Conservation (phyloP, 1,284 basidiomycete species). For the Porogramme epimiltina region DNA sequence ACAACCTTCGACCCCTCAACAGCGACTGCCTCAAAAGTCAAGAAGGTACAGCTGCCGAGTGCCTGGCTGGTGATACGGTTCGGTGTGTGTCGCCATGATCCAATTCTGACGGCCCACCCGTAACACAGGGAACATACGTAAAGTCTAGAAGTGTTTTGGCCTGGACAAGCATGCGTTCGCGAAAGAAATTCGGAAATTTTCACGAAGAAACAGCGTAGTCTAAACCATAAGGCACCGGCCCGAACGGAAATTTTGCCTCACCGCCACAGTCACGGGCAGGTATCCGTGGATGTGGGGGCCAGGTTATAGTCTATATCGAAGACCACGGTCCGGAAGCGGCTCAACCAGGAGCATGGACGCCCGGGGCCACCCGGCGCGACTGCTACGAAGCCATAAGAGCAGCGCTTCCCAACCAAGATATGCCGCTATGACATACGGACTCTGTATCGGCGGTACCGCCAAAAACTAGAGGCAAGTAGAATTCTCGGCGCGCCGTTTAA, state of each 20-base stretch:
- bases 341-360: too few species aligned
- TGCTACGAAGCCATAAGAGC: too few species aligned
- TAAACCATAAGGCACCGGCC: neutral
- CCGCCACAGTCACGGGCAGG: neutral
- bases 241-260: neutral
- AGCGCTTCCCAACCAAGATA: too few species aligned
- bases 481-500: too few species aligned
- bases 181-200: neutral
- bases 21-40: slow-evolving; percentile 16
- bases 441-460: too few species aligned
- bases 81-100: neutral
- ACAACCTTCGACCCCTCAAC: slow-evolving; percentile 15
- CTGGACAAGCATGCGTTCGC: neutral
- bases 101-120: neutral
- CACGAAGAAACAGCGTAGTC: neutral
- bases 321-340: too few species aligned
- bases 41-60: slow-evolving; percentile 21
- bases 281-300: neutral
- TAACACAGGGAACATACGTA: neutral
- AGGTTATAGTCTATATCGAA: too few species aligned
- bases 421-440: too few species aligned
- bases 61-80: neutral
- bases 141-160: neutral
- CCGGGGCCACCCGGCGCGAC: too few species aligned
- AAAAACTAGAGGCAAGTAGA: too few species aligned